phyloP scores from a whole-genome alignment of 1,284 basidiomycete genomes.

The Rhodotorula sp. region DNA sequence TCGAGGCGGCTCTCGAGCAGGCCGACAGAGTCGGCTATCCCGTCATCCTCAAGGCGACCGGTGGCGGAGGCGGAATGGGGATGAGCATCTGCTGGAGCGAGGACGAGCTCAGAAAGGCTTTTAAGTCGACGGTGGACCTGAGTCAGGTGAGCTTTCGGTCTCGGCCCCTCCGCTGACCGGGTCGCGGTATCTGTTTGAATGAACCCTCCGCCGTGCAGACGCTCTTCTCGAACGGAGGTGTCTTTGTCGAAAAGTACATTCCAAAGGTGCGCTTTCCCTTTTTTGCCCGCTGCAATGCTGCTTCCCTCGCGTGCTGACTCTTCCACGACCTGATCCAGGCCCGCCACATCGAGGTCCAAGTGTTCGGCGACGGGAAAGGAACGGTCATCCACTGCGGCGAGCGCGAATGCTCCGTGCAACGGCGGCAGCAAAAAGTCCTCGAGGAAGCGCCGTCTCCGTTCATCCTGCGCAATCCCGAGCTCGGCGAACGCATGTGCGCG shows the following conservation, averaged over 20 bases:
- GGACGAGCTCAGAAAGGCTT: conserved; percentile 52
- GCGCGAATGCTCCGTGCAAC: conserved; percentile 63
- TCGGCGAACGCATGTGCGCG: conserved; percentile 55
- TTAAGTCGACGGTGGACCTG: conserved; percentile 55
- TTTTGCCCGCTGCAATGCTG: neutral
- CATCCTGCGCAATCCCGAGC: conserved; percentile 19
- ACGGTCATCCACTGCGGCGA: conserved; percentile 64
- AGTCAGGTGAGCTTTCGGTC: conserved; percentile 47
- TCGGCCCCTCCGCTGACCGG: too few relatives aligned
- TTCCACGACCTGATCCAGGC: conserved; percentile 48
- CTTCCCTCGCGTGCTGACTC: neutral
- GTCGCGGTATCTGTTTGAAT: neutral
- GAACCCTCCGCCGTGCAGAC: conserved; percentile 41
- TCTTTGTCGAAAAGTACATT: conserved; percentile 63
- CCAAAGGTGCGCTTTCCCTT: neutral
- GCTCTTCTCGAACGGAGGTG: conserved; percentile 58
- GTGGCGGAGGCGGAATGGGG: conserved; percentile 71
- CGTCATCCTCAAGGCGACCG: conserved; percentile 66
- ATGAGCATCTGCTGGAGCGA: conserved; percentile 59
- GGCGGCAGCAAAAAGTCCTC: conserved; percentile 70
- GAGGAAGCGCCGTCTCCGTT: conserved; percentile 64
- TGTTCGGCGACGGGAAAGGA: conserved; percentile 54
- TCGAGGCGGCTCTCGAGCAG: conserved; percentile 54
- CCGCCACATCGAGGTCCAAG: conserved; percentile 56
- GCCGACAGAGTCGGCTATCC: conserved; percentile 59